phyloP scores from a whole-genome alignment of 2,329 filamentous ascomycete genomes.

The Ophiostoma sp. region DNA sequence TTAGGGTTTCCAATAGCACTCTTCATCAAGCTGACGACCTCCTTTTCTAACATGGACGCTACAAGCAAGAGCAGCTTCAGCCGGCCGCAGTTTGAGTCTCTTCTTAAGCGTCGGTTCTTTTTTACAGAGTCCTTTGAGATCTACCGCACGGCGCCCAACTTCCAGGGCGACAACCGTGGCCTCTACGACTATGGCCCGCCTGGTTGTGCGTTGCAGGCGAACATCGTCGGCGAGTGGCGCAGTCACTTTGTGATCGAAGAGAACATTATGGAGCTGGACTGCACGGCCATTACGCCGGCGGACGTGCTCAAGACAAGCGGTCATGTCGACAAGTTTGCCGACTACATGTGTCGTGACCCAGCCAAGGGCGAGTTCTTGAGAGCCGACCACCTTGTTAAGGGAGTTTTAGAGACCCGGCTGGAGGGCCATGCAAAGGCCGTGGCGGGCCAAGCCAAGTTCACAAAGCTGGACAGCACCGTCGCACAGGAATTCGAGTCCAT shows the following conservation, averaged over 20 bases:
- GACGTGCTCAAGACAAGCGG: conserved; percentile 92
- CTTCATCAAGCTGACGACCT: no score
- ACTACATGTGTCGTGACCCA: conserved; percentile 99
- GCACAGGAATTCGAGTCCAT: conserved; percentile 87
- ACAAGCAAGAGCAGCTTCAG: no score
- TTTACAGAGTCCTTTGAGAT: conserved; percentile 95
- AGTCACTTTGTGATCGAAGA: conserved; percentile 92
- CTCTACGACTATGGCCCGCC: conserved; percentile 93
- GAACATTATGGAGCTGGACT: conserved; percentile 93
- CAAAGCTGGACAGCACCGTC: conserved; percentile 80
- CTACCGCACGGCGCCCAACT: conserved; percentile 43
- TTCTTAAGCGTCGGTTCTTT: conserved; percentile 65
- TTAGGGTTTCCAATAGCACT: no score
- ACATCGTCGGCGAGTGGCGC: conserved; percentile 82
- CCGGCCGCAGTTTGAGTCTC: no score
- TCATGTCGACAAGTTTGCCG: conserved; percentile 95
- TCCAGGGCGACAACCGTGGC: conserved; percentile 66
- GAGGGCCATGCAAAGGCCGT: conserved; percentile 76
- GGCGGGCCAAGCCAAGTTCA: conserved; percentile 42
- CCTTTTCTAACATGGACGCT: no score
- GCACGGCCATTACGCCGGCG: conserved; percentile 86
- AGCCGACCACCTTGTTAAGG: conserved; percentile 93
- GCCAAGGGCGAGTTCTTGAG: conserved; percentile 96
- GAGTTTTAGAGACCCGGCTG: conserved; percentile 78
- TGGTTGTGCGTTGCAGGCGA: conserved; percentile 77